A percentile compares a stretch with the other conserved stretches of the same genome.
These are phyloP conservation scores for Mayamaea pseudoterrestris DNA, from an alignment of 108 stramenopile species.

Conservation along the genomic window DNA sequence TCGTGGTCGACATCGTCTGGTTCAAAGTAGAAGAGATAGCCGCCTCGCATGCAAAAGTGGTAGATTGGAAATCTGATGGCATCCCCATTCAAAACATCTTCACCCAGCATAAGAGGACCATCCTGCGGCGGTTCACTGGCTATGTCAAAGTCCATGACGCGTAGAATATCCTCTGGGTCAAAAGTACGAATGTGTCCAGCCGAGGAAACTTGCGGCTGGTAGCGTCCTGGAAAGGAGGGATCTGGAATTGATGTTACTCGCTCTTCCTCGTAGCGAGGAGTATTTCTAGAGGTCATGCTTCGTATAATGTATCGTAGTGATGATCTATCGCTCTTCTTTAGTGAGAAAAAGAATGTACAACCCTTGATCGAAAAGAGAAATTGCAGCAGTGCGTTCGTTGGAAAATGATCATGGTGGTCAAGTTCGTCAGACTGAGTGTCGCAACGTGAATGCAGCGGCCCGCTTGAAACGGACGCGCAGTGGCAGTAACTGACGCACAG, in stretches of 20 bases:
- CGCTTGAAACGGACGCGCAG: too few species aligned
- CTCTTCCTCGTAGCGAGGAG: constrained; percentile 3
- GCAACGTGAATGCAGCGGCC: too few species aligned
- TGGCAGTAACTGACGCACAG: too few species aligned
- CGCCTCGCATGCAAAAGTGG: constrained; percentile 43
- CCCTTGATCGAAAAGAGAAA: too few species aligned
- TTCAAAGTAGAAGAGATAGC: constrained; percentile 62
- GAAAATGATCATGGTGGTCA: too few species aligned
- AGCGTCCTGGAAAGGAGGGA: not conserved
- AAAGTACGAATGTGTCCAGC: constrained; percentile 34
- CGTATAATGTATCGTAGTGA: too few species aligned
- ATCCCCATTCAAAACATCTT: constrained; percentile 26
- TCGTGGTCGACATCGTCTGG: constrained; percentile 25
- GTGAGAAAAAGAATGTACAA: too few species aligned
- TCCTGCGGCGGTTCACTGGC: constrained; percentile 48
- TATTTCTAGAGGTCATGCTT: too few species aligned
- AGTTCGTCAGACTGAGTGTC: too few species aligned
- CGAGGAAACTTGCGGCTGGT: constrained; percentile 1
- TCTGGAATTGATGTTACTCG: not conserved
- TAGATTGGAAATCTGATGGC: constrained; percentile 44
- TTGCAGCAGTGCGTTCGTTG: too few species aligned
- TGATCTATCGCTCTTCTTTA: too few species aligned
- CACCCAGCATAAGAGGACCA: constrained; percentile 49
- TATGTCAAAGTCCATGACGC: constrained; percentile 61
- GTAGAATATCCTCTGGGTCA: constrained; percentile 37